phyloP scores from a whole-genome alignment of 441 rosid species.

The Corymbia calophylla region DNA sequence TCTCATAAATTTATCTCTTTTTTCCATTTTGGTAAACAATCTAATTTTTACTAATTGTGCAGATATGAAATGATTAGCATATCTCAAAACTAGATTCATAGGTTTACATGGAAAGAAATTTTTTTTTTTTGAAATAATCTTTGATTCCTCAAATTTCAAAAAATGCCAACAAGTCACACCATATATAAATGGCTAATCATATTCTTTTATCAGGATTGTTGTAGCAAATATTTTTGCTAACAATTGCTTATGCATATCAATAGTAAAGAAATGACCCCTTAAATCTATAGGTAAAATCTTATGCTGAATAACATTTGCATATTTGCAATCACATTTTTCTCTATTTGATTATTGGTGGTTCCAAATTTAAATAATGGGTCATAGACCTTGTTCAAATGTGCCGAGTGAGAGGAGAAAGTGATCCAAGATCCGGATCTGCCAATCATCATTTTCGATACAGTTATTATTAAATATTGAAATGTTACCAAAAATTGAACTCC shows the following conservation, averaged over 20 bases:
- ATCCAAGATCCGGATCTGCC: neutral
- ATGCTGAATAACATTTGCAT: neutral
- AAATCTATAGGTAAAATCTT: neutral
- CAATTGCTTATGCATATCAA: neutral
- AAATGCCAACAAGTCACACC: neutral
- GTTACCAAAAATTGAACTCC: neutral
- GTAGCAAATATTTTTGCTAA: neutral
- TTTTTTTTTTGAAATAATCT: neutral
- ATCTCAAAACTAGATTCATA: too few relatives aligned
- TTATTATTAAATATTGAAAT: neutral
- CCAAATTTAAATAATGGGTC: neutral
- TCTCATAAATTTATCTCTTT: too few relatives aligned
- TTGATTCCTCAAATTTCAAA: neutral
- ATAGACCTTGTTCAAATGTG: neutral
- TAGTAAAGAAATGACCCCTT: neutral
- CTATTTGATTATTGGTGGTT: neutral
- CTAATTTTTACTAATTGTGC: fast-evolving
- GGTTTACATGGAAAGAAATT: neutral
- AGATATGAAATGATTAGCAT: fast-evolving
- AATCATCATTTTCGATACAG: too few relatives aligned
- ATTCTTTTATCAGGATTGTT: neutral
- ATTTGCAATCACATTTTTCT: fast-evolving
- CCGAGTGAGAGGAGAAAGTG: neutral
- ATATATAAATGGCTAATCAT: neutral
- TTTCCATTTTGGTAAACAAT: too few relatives aligned